Evolutionary conservation across 192 early-diverging fungal genomes (phyloP), one percentile per base, ranked within the genome.

Genomic region (Coemansia brasiliensis): DNA sequence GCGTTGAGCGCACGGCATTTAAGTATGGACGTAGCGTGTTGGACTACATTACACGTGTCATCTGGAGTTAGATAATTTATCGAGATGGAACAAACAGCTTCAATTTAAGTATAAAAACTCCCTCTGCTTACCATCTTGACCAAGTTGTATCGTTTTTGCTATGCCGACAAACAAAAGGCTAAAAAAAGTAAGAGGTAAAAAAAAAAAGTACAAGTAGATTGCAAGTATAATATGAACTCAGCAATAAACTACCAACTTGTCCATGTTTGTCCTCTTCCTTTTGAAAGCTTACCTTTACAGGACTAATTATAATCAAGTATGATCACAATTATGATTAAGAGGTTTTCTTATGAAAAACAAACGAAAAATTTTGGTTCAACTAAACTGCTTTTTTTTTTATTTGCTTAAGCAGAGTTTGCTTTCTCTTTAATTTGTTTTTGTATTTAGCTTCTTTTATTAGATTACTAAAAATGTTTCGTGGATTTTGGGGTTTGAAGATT

Each of bases 1-100:
- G 79, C 41, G 94, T 93, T 29, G 92, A 87, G 39, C 94, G 91
- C 9, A 96, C 94, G 35, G 96, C 96, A 39, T 86, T 86, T 26
- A 98, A 87, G 63, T 98, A 98, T 39, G 96, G 93, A 52, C 91
- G 89, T 41, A 98, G 90, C 5, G 96, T 98, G 76, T 96, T 96
- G 26, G 96, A 94, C 96, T 98, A 78, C 16, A 66, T 10, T 9
- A 8, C 24, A 1, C 0, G 50, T 4, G 15, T 24, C 22, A 22
- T 46, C 22, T 18, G 22, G 17, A 22, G 15, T 43, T 43, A 43
- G 41, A 39, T 39, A 15, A 39, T 7, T 4, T 43, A 17, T 7
- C 9, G 41, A 20, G 41, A 43, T 43, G 41, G 7, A 7, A 5
- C 15, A 7, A n/a, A n/a, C n/a, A n/a, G n/a, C n/a, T n/a, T n/a